Evolutionary conservation across 164 flowering plant genomes (phyloP).

Genomic region (Stephania japonica): DNA sequence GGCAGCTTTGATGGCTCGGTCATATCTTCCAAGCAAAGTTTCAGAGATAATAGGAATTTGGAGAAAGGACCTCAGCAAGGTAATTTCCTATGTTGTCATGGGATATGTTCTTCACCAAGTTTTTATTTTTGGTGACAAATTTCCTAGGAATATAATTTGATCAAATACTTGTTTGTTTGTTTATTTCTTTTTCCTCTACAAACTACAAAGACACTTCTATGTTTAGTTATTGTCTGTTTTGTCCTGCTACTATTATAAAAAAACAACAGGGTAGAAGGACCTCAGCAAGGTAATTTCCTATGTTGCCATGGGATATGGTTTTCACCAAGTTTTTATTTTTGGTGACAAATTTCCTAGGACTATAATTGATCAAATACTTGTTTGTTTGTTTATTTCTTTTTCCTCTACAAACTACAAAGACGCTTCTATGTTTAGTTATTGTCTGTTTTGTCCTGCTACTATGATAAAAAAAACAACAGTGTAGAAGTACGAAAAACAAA

Average conservation of each 20-base stretch:
- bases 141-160: too few species aligned
- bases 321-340: background rate
- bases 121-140: background rate
- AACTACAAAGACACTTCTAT: background rate
- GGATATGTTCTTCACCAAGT: background rate
- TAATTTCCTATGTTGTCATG: conserved; percentile 16
- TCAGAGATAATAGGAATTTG: conserved; percentile 84
- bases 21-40: conserved; percentile 99
- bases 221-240: background rate
- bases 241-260: background rate
- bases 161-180: background rate
- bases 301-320: conserved; percentile 1
- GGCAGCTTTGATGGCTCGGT: conserved; percentile 98
- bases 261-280: too few species aligned
- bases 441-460: background rate
- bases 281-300: conserved; percentile 48
- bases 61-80: conserved; percentile 95
- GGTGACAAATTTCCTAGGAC: background rate
- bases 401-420: background rate
- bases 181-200: background rate
- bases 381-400: background rate
- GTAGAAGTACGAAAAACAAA: too few species aligned
- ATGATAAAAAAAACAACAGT: background rate
- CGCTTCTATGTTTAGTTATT: background rate
- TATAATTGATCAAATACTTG: too few species aligned